Conservation (phyloP, 805 yeast genomes). For the Lachancea kluyveri region DNA sequence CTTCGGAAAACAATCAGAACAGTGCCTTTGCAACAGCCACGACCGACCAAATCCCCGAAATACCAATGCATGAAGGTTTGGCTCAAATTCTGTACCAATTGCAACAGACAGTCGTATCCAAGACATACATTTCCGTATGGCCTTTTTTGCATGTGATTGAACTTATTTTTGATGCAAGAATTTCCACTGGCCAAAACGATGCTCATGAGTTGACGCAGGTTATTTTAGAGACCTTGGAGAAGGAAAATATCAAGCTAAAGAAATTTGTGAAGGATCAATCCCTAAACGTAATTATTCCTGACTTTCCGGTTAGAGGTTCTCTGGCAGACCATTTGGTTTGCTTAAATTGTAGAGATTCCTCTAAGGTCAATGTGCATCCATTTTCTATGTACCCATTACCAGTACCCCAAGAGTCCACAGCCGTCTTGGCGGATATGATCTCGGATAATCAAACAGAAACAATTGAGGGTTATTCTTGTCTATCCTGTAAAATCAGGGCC, state of each 20-base stretch:
- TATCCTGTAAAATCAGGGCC: slow-evolving; percentile 52
- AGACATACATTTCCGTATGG: slow-evolving; percentile 67
- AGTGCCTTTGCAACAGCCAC: slow-evolving; percentile 10
- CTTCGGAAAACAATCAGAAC: slow-evolving; percentile 2
- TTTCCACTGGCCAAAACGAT: slow-evolving; percentile 83
- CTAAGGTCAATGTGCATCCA: slow-evolving; percentile 52
- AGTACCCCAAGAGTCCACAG: slow-evolving; percentile 52
- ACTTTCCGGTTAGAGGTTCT: slow-evolving; percentile 69
- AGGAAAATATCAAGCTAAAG: slow-evolving; percentile 46
- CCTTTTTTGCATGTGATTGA: slow-evolving; percentile 71
- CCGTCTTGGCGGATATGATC: slow-evolving; percentile 49
- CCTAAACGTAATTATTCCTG: slow-evolving; percentile 37
- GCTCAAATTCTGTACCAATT: slow-evolving; percentile 47
- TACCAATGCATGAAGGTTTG: slow-evolving; percentile 53
- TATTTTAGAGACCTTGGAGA: slow-evolving; percentile 68
- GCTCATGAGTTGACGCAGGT: slow-evolving; percentile 89
- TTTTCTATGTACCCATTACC: slow-evolving; percentile 69
- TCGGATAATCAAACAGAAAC: slow-evolving; percentile 55
- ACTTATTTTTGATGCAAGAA: slow-evolving; percentile 59
- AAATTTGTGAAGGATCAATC: slow-evolving; percentile 24
- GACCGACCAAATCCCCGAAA: slow-evolving; percentile 29
- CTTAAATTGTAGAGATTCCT: slow-evolving; percentile 53
- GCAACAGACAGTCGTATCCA: slow-evolving; percentile 52
- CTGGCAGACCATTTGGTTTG: slow-evolving; percentile 66
- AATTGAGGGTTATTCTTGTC: slow-evolving; percentile 75